Percentiles rank a stretch among this genome's conserved stretches.
phyloP scores from a whole-genome alignment of 371 early-diverging fungal genomes.

The Syncephalis plumigaleata region DNA sequence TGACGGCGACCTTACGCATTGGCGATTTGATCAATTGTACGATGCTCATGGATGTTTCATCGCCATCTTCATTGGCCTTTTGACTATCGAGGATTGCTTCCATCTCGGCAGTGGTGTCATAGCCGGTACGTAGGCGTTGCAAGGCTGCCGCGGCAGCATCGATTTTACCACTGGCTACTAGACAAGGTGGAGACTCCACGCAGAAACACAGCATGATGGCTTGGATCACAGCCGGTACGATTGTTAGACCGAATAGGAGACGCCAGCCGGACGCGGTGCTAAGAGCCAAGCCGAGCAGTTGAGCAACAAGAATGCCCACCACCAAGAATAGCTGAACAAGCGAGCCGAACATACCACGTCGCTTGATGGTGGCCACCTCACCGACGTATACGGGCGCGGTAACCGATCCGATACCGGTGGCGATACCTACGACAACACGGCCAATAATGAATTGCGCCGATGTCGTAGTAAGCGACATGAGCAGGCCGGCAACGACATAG shows the following conservation, averaged over 20 bases:
- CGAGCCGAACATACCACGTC: slow-evolving; percentile 52
- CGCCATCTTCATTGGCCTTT: not conserved
- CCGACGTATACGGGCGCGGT: slow-evolving; percentile 65
- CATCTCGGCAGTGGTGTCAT: slow-evolving; percentile 35
- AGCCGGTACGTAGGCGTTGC: slow-evolving; percentile 31
- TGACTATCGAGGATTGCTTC: slow-evolving; percentile 24
- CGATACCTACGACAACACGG: slow-evolving; percentile 69
- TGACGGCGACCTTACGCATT: slow-evolving; percentile 32
- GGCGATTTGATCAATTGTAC: slow-evolving; percentile 22
- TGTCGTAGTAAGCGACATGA: slow-evolving; percentile 34
- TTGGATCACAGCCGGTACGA: slow-evolving; percentile 46
- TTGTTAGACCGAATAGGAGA: slow-evolving; percentile 33
- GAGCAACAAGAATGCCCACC: slow-evolving; percentile 52
- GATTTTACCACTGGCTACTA: slow-evolving; percentile 30
- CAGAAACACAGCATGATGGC: slow-evolving; percentile 45
- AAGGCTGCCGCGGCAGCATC: slow-evolving; percentile 38
- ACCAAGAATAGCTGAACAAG: slow-evolving; percentile 64
- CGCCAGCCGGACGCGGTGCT: slow-evolving; percentile 46
- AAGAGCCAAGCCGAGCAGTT: slow-evolving; percentile 34
- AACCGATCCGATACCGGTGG: slow-evolving; percentile 60
- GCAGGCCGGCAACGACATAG: slow-evolving; percentile 44
- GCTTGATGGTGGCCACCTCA: slow-evolving; percentile 54
- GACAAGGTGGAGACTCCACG: slow-evolving; percentile 59
- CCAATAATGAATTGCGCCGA: slow-evolving; percentile 52
- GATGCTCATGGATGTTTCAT: slow-evolving; percentile 6